A percentile compares a stretch with the other conserved stretches of the same genome.
These are phyloP conservation scores for Dichotomocladium elegans DNA, from an alignment of 371 early-diverging fungal genomes.

Conservation along the genomic window DNA sequence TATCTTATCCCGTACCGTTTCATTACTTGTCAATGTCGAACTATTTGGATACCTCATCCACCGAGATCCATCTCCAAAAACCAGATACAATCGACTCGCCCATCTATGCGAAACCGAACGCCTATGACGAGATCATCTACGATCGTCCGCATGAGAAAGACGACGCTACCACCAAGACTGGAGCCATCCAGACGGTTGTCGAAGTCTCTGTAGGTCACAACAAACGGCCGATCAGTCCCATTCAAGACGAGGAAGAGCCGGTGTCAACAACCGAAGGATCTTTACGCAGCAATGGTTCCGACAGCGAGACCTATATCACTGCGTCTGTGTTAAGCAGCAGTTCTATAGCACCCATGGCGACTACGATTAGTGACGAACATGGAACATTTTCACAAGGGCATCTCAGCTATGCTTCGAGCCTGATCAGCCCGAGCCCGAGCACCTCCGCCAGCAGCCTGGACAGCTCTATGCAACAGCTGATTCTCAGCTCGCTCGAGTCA, in stretches of 20 bases:
- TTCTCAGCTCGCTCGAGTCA: slow-evolving; percentile 2
- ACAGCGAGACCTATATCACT: slow-evolving; percentile 1
- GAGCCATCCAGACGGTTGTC: slow-evolving; percentile 6
- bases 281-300: neutral
- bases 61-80: slow-evolving; percentile 19
- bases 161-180: neutral
- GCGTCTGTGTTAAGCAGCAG: slow-evolving; percentile 8
- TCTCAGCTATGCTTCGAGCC: slow-evolving; percentile 1
- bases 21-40: too few species aligned
- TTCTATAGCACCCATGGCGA: slow-evolving; percentile 6
- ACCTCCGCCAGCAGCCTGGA: slow-evolving; percentile 6
- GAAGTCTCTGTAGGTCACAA: slow-evolving; percentile 2
- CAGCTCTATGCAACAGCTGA: slow-evolving; percentile 2
- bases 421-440: slow-evolving; percentile 6
- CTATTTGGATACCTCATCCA: too few species aligned
- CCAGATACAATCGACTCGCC: slow-evolving; percentile 21
- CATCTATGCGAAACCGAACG: slow-evolving; percentile 21
- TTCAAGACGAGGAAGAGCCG: slow-evolving; percentile 1
- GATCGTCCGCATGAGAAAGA: slow-evolving; percentile 3
- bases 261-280: neutral
- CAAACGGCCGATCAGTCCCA: slow-evolving; percentile 11
- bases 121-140: slow-evolving; percentile 14
- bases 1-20: too few species aligned
- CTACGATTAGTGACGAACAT: slow-evolving; percentile 10
- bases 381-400: neutral